Percentiles rank a stretch among this genome's conserved stretches.
These are phyloP conservation scores for Hyaloraphidium curvatum DNA, from an alignment of 192 early-diverging fungal genomes.

Conservation along the genomic window DNA sequence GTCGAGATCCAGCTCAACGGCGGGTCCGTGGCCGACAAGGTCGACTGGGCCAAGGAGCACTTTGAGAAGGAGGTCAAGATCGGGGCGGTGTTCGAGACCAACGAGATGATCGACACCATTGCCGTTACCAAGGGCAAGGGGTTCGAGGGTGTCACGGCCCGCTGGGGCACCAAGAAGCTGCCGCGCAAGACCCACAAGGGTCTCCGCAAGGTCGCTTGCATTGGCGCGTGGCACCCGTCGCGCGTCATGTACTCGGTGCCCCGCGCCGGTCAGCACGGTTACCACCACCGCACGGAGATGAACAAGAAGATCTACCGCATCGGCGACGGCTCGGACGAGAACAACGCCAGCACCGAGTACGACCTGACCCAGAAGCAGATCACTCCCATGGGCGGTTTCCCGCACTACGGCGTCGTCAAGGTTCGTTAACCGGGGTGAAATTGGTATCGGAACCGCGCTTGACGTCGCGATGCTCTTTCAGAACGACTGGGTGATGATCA, in stretches of 20 bases:
- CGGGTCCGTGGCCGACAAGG: constrained; percentile 88
- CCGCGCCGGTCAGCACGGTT: constrained; percentile 99
- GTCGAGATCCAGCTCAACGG: constrained; percentile 99
- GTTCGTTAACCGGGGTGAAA: neutral
- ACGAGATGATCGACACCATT: constrained; percentile 98
- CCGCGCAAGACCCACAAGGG: constrained; percentile 99
- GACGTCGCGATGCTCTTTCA: constrained; percentile 38
- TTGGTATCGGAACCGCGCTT: neutral
- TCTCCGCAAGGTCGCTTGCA: constrained; percentile 99
- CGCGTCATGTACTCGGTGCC: constrained; percentile 98
- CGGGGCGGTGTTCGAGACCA: constrained; percentile 82
- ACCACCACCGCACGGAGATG: constrained; percentile 99
- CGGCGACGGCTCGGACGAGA: constrained; percentile 57
- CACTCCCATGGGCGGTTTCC: constrained; percentile 98
- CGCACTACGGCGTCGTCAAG: constrained; percentile 71
- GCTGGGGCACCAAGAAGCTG: constrained; percentile 99
- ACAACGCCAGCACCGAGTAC: constrained; percentile 83
- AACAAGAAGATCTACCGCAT: constrained; percentile 99
- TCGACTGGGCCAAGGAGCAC: constrained; percentile 90
- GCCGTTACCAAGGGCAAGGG: constrained; percentile 99
- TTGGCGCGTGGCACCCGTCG: constrained; percentile 94
- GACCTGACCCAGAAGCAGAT: constrained; percentile 90
- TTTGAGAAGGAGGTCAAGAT: constrained; percentile 93
- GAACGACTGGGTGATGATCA: constrained; percentile 97
- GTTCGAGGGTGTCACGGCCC: constrained; percentile 95